Base-by-base conservation (phyloP, 2,329 filamentous ascomycete genomes). In the Venturia pyrina region DNA sequence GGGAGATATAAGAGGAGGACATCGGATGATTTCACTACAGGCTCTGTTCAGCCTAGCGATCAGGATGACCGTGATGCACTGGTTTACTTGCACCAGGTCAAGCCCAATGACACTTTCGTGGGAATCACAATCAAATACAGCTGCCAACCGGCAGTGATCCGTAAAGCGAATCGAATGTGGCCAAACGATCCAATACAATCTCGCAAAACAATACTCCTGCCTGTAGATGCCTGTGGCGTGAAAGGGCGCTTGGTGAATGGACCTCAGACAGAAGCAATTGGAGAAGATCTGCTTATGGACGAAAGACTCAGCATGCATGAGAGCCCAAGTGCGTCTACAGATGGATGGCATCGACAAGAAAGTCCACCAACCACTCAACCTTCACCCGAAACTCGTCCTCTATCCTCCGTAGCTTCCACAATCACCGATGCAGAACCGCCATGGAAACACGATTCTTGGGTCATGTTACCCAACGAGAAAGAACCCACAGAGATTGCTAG, bases 81-180 rank as follows among this genome's bases (percentile, higher is more conserved):
- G 68, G 93, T 93, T 21, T 99, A 98, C 75, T 82, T 98, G 63
- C 95, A 99, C 76, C 87, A 89, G 71, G 91, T 98, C 21, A 84
- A 88, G 70, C 85, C 88, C 17, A 85, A 85, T 57, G 95, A 99
- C 77, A 98, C 92, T 1, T 87, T 98, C 70, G 92, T 93, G 1
- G 93, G 95, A 2, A 87, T 99, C 63, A 89, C 95, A 64, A 87
- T 99, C 69, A 90, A 88, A 71, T 99, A 96, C 76, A 89, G 90
- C 71, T 98, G 93, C 75, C 86, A 90, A 68, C 87, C 92, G 66
- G 89, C 93, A 61, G 84, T 89, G 1, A 87, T 99, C 69, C 85
- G 91, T 67, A 95, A 90, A 74, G 87, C 91, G 48, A 99, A 99
- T 74, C 87, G 95, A 13, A 87, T 99, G 72, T 99, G 95, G 95